Evolutionary conservation across 768 basidiomycete genomes (phyloP).

Genomic region (Leucosporidium scottii): DNA sequence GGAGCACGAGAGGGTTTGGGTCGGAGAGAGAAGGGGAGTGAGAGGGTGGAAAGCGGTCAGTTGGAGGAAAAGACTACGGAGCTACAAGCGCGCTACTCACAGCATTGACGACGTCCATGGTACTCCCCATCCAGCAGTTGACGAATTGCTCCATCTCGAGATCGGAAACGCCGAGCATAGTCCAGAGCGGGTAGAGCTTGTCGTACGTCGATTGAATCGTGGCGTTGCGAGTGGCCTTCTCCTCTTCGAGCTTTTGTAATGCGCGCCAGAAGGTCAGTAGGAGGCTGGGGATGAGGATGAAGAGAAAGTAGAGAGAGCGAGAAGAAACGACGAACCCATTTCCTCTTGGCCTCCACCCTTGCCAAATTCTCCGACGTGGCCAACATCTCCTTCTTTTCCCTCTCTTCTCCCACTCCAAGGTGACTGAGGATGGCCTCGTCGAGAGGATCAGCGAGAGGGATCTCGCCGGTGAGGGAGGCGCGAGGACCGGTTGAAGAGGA

Average conservation of each 20-base stretch:
- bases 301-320: not conserved
- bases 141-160: constrained; percentile 86
- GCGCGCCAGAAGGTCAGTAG: not conserved
- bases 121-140: constrained; percentile 66
- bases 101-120: constrained; percentile 63
- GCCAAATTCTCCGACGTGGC: constrained; percentile 66
- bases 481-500: not conserved
- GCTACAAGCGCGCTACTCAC: constrained; percentile 37
- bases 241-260: constrained; percentile 52
- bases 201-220: constrained; percentile 92
- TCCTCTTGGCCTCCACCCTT: constrained; percentile 59
- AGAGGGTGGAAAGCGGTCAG: no score
- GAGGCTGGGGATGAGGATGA: no score
- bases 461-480: constrained; percentile 1
- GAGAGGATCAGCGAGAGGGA: constrained; percentile 27
- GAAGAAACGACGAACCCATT: constrained; percentile 29
- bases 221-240: constrained; percentile 65
- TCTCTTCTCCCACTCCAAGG: constrained; percentile 38
- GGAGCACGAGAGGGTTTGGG: not conserved
- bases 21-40: no score
- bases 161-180: constrained; percentile 70
- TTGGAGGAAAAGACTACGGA: no score
- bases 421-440: constrained; percentile 35
- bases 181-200: constrained; percentile 84
- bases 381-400: constrained; percentile 65